Base-by-base conservation (phyloP, 148 eudicot species). In the Simmondsia chinensis region DNA sequence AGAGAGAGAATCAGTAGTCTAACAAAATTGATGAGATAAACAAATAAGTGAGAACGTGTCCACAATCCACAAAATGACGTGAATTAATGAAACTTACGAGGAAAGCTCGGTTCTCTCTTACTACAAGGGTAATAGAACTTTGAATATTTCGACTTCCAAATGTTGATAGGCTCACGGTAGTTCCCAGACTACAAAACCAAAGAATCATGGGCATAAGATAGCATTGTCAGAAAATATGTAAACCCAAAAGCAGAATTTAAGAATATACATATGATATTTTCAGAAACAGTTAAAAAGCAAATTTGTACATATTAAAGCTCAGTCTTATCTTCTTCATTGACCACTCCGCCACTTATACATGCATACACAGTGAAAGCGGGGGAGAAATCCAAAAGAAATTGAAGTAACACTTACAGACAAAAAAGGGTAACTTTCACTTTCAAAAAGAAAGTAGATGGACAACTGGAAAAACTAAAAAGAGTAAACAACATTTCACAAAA, bases 41-140 rank as follows among this genome's bases (percentile, higher is more conserved):
- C 19, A 57, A 18, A 36, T 3, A 24, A 15, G 26, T 23, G 33
- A 27, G 33, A 20, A 16, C 9, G 5, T 14, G 16, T 15, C 33
- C 25, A 42, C 15, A 23, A 14, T 20, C 9, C 38, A 21, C 6
- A 6, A 25, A 46, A 24, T 22, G 46, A 11, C 33, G 27, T 39
- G 24, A 44, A 25, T 17, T 18, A 35, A 48, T 20, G 43, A 25
- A 53, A 76, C 99, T 70, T 74, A 91, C 99, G 57, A 38, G 83
- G 56, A 70, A 72, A 82, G 61, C 51, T 71, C 11, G 76, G 77
- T 17, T 82, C 80, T 72, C 99, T 70, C 63, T 80, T 75, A 68
- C 95, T 82, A 77, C 99, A 91, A 43, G 88, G 86, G 53, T 82
- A 76, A 66, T 91, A 91, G 45, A 57, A 58, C 36, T 65, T 79